phyloP scores from a whole-genome alignment of 768 basidiomycete species.

The Kwoniella dendrophila region DNA sequence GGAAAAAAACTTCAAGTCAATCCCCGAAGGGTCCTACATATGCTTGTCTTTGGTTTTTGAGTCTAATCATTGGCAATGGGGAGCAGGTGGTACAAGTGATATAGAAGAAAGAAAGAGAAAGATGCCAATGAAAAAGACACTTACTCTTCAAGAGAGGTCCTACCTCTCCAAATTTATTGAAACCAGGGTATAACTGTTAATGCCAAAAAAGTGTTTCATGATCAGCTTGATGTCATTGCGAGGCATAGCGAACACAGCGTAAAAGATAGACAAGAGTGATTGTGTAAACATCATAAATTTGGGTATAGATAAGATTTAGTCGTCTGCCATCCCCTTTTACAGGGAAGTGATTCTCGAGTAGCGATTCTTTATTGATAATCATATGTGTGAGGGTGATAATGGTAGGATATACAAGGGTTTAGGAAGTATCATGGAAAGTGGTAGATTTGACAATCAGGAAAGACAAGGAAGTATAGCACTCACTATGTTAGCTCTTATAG shows the following conservation, averaged over 20 bases:
- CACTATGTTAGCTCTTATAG: slow-evolving; percentile 6
- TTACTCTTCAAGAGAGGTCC: slow-evolving; percentile 9
- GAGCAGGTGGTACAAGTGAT: background rate
- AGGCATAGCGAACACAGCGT: background rate
- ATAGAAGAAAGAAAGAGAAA: slow-evolving; percentile 1
- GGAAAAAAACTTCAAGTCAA: slow-evolving; percentile 44
- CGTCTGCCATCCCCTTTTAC: slow-evolving; percentile 41
- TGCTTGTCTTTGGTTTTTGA: slow-evolving; percentile 52
- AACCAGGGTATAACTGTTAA: slow-evolving; percentile 2
- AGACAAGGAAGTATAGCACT: background rate
- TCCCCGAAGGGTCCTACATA: slow-evolving; percentile 53
- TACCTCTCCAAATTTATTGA: background rate
- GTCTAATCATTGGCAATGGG: slow-evolving; percentile 45
- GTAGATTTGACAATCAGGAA: background rate
- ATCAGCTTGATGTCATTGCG: slow-evolving; percentile 1
- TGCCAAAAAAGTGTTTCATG: background rate
- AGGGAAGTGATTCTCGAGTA: slow-evolving; percentile 48
- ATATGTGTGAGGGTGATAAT: slow-evolving; percentile 23
- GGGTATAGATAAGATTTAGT: slow-evolving; percentile 50
- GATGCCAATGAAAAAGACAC: background rate
- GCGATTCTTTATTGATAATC: slow-evolving; percentile 54
- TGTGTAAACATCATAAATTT: slow-evolving; percentile 9
- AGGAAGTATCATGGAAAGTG: background rate
- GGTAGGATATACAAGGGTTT: background rate
- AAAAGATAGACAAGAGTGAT: background rate